Base-by-base conservation (phyloP, 164 flowering plant genomes). In the Macadamia integrifolia region DNA sequence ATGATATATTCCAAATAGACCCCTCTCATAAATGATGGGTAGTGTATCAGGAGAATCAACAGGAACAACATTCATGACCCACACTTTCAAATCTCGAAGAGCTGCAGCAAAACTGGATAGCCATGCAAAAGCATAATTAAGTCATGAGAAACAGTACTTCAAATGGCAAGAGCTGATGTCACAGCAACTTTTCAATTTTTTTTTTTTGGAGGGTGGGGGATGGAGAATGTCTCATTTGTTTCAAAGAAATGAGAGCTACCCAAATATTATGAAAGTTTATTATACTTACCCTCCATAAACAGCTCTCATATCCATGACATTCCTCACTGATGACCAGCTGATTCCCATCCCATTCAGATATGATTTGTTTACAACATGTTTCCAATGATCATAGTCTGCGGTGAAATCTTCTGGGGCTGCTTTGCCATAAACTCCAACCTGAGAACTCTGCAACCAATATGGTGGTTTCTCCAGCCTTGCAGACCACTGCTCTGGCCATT, bases 281-380 rank as follows among this genome's bases (percentile, higher is more conserved):
- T 71, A 71, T 67, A 53, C 91, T 88, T 86, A 95, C 98, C 99
- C 98, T 85, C 99, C 99, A 77, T 95, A 95, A 60, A 91, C 77
- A 65, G 99, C 65, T 82, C 93, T 84, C 99, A 95, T 95, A 84
- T 95, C 99, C 98, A 95, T 92, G 69, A 89, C 95, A 81, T 92
- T 95, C 65, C 99, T 83, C 50, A 92, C 92, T 12, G 67, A 65
- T 56, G 90, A 79, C 99, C 98, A 95, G 78, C 76, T 79, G 56
- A 95, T 86, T 40, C 96, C 96, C 74, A 92, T 60, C 9, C 93
- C 98, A 50, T 72, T 80, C 8, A 89, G 73, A 72, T 95, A 95
- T 0, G 94, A 87, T 61, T 85, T 85, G 77, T 71, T 77, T 48
- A 95, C 91, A 1, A 95, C 98, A 61, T 83, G 85, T 75, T 87